Evolutionary conservation across 495 filamentous ascomycete genomes (phyloP).

Genomic region (Viridothelium virens): DNA sequence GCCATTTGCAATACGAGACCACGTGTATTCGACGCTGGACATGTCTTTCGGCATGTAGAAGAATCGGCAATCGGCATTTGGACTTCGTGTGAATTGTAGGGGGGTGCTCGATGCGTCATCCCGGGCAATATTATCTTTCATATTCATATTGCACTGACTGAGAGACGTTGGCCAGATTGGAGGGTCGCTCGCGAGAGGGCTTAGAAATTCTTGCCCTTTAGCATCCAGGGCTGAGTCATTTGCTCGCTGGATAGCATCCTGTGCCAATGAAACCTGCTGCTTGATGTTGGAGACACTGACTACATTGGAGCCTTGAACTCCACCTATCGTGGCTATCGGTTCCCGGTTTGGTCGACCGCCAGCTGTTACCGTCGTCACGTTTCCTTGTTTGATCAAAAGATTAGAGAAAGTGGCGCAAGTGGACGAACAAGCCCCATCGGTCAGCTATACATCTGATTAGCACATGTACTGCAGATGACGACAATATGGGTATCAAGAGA

Average conservation of each 20-base stretch:
- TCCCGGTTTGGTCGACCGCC: not conserved
- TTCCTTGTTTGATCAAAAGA: slow-evolving; percentile 2
- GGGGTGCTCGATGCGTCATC: not conserved
- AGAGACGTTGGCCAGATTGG: not conserved
- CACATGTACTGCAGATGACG: no score
- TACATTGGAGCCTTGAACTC: not conserved
- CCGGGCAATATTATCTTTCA: not conserved
- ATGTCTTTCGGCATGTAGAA: not conserved
- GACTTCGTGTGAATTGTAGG: not conserved
- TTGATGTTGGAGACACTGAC: not conserved
- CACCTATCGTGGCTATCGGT: not conserved
- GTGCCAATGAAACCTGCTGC: not conserved
- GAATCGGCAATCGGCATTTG: not conserved
- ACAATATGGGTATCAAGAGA: no score
- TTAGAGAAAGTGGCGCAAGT: not conserved
- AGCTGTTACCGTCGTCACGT: not conserved
- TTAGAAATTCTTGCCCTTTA: not conserved
- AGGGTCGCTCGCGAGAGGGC: not conserved
- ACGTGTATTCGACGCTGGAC: not conserved
- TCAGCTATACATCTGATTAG: not conserved
- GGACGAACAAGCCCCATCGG: not conserved
- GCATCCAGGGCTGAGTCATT: not conserved
- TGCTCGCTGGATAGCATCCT: not conserved
- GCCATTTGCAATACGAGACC: not conserved
- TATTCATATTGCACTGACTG: not conserved